These are phyloP conservation scores for Rubus idaeus DNA, from an alignment of 306 rosid genomes.

Conservation along the genomic window DNA sequence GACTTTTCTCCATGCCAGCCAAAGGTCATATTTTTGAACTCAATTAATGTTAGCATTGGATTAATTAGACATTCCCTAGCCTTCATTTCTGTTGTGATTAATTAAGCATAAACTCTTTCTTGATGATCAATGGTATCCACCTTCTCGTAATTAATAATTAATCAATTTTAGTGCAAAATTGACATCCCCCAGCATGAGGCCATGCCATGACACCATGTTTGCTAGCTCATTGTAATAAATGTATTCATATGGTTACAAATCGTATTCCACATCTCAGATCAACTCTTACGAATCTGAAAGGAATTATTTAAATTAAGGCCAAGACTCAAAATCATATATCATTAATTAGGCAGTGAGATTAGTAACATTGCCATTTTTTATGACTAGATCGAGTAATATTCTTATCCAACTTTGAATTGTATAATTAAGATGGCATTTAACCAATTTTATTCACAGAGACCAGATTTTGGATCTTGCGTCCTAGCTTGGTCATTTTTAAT, in stretches of 20 bases:
- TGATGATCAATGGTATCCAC: background rate
- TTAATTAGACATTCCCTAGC: too few species aligned
- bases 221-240: background rate
- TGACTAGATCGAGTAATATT: conserved; percentile 28
- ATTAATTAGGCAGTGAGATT: conserved; percentile 1
- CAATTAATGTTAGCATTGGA: too few species aligned
- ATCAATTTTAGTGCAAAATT: background rate
- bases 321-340: conserved; percentile 3
- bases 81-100: background rate
- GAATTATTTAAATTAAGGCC: background rate
- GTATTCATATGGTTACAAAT: background rate
- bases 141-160: too few species aligned
- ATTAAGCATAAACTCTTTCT: background rate
- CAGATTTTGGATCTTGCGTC: conserved; percentile 83
- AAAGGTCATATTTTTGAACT: too few species aligned
- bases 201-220: background rate
- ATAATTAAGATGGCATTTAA: conserved; percentile 29
- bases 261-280: conserved; percentile 1
- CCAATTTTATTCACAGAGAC: conserved; percentile 40
- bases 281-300: background rate
- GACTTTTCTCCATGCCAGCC: too few species aligned
- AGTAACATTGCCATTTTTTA: conserved; percentile 27
- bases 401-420: conserved; percentile 36
- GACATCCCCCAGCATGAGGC: background rate
- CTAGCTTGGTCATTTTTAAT: conserved; percentile 25